Evolutionary conservation across 805 yeast species (phyloP), one percentile per base, ranked within the genome.

Genomic region (Candida chilensis): DNA sequence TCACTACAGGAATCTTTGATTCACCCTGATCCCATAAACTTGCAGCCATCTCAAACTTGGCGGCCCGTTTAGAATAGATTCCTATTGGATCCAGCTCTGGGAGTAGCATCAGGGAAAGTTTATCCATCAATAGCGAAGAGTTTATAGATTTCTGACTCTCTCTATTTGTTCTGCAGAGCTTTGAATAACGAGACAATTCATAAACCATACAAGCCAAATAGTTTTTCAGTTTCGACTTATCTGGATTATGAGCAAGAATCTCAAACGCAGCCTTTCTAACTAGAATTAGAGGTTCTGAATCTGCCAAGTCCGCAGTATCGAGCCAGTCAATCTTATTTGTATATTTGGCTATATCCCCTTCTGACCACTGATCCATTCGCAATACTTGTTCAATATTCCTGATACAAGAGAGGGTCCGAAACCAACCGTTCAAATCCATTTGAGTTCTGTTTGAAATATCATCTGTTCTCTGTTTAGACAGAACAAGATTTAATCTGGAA

Each of bases 11-110:
- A 11, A 69, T 57, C 8, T 57, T 53, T 0, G 68, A 62, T 27
- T 78, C 74, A 0, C 74, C 73, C 32, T 71, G 72, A 0, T 54
- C 51, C 94, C 95, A 84, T 17, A 81, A 55, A 0, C 81, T 67
- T 5, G 58, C 50, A 0, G 95, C 85, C 0, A 73, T 47, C 27
- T 74, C 74, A 38, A 61, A 62, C 28, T 54, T 54, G 0, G 71
- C 52, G 9, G 45, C 32, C 14, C 29, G 36, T 29, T 42, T 18
- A 7, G 38, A 46, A 12, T 32, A 35, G 27, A 32, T 36, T 9
- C 24, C 32, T 10, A 40, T 15, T 3, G 46, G 30, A 5, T 32
- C 28, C 3, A 42, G 24, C 3, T 32, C 27, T 1, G 18, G 18
- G 19, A 44, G 36, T 17, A 45, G 40, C 0, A 36, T 26, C 5